A percentile compares a stretch with the other conserved stretches of the same genome.
phyloP scores from a whole-genome alignment of 805 yeast species.

The Ogataea methylovora region DNA sequence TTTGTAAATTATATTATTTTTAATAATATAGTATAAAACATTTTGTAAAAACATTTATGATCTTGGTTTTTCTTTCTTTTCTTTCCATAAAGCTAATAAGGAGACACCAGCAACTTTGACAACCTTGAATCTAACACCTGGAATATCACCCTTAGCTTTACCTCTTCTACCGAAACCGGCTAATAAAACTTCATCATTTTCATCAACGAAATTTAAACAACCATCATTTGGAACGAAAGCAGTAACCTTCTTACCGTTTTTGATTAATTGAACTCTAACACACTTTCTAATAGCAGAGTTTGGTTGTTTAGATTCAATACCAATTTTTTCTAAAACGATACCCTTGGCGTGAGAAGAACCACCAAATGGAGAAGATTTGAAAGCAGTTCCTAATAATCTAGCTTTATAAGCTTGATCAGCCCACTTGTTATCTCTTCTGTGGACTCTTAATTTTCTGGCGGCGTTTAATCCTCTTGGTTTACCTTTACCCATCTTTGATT shows the following conservation, averaged over 20 bases:
- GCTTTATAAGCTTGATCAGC: conserved; percentile 97
- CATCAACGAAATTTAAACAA: conserved; percentile 99
- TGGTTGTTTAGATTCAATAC: conserved; percentile 99
- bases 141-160: conserved; percentile 99
- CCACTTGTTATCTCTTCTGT: conserved; percentile 99
- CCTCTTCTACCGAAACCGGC: conserved; percentile 99
- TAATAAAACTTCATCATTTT: conserved; percentile 98
- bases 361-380: conserved; percentile 99
- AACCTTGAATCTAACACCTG: conserved; percentile 99
- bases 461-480: conserved; percentile 99
- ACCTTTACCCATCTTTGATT: conserved; percentile 90
- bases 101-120: conserved; percentile 99
- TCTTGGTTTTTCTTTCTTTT: conserved; percentile 99
- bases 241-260: conserved; percentile 99
- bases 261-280: conserved; percentile 99
- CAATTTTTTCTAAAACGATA: conserved; percentile 98
- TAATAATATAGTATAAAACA: background rate
- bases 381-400: conserved; percentile 98
- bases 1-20: background rate
- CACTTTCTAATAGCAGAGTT: conserved; percentile 99
- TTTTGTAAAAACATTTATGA: conserved; percentile 40
- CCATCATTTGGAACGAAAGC: conserved; percentile 99
- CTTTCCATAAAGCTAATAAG: conserved; percentile 99
- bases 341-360: conserved; percentile 99
- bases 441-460: conserved; percentile 99